Base-by-base conservation (phyloP, 2,329 filamentous ascomycete species). In the Scortechinia acanthostroma region DNA sequence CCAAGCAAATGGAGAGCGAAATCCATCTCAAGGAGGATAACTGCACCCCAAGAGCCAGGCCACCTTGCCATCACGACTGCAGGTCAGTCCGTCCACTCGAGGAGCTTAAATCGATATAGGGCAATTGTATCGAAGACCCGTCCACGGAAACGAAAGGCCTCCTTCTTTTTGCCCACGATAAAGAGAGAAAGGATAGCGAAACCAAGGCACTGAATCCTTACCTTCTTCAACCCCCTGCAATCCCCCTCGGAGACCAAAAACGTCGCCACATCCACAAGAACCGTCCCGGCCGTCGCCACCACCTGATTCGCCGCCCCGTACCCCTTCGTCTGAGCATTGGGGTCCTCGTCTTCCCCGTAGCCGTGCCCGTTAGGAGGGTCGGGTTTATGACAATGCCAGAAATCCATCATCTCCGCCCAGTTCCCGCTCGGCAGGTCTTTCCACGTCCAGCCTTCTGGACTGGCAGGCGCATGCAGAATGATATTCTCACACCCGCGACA, bases 331-430 rank as follows among this genome's bases (percentile, higher is more conserved):
- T 40, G 35, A 6, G 35, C 6, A 19, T 40, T 40, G 50, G 45
- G 51, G 14, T 21, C 25, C 37, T 22, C n/a, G 43, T 44, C 55
- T 43, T 69, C 59, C n/a, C 58, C 54, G 10, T 71, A 64, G 21
- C 71, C 53, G 35, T 69, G 63, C 16, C 61, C 61, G 49, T 80
- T 70, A 46, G 80, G 70, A 49, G 82, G 74, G 30, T 71, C 63
- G 2, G 94, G 93, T 63, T 97, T 97, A 63, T 98, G 93, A 57
- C 93, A 98, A 63, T 98, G 94, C 93, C 93, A 98, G 54, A 98
- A 95, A 62, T 98, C 94, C 93, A 98, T 98, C 91, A 98, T 95
- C 66, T 98, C 93, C 0, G 93, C 94, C 93, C 93, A 98, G 57
- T 95, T 91, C 55, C 95, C 90, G 57, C 90, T 95, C 0, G 93